Evolutionary conservation across 2,329 filamentous ascomycete species (phyloP).

Genomic region (Cladosporium austrohemisphaericum): DNA sequence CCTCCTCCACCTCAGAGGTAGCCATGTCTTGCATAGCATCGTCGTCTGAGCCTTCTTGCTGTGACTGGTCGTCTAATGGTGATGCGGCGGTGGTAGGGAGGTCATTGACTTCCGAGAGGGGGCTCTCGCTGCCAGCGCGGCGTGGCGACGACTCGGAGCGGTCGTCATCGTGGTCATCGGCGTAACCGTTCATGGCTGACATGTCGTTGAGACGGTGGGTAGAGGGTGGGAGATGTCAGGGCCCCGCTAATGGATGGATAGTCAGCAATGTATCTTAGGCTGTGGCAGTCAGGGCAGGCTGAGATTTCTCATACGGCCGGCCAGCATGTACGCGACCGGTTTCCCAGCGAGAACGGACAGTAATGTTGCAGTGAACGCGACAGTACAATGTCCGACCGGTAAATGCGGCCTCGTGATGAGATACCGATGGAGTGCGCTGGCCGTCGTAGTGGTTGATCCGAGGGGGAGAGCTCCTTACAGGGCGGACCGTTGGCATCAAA

Average conservation of each 20-base stretch:
- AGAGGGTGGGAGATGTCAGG: conserved; percentile 59
- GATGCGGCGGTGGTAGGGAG: conserved; percentile 43
- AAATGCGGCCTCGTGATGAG: conserved; percentile 28
- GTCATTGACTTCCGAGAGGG: conserved; percentile 69
- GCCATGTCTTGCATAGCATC: conserved; percentile 44
- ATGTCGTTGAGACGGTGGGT: conserved; percentile 48
- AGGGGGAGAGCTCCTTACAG: conserved; percentile 13
- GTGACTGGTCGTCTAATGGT: conserved; percentile 36
- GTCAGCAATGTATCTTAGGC: conserved; percentile 39
- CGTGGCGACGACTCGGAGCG: conserved; percentile 42
- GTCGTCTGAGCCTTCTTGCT: conserved; percentile 39
- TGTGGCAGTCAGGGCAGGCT: conserved; percentile 27
- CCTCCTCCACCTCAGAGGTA: conserved; percentile 46
- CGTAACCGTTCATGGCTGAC: conserved; percentile 64
- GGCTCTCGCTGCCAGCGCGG: conserved; percentile 64
- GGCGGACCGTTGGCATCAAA: conserved; percentile 18
- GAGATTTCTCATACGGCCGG: conserved; percentile 29
- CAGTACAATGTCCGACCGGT: conserved; percentile 40
- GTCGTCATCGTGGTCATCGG: conserved; percentile 53
- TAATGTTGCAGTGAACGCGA: conserved; percentile 22
- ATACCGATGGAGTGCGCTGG: conserved; percentile 25
- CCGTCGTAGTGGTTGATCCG: conserved; percentile 20
- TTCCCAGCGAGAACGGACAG: conserved; percentile 35
- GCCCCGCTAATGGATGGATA: conserved; percentile 51
- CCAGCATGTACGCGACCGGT: conserved; percentile 41